Evolutionary conservation across 2,329 filamentous ascomycete genomes (phyloP).

Genomic region (Leptodontidium sp.): DNA sequence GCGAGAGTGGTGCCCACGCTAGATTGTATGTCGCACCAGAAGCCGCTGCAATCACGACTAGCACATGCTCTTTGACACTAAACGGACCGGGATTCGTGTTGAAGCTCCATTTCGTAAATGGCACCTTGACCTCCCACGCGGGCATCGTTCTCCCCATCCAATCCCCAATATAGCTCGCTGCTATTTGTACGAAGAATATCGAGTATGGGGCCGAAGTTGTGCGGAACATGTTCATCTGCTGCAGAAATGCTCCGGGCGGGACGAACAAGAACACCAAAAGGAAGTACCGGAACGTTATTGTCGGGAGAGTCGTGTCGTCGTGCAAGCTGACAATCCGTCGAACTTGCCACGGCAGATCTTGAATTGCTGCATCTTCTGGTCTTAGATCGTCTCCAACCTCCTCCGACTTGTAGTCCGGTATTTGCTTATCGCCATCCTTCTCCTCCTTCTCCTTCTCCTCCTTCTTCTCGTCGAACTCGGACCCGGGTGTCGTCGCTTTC

Average conservation of each 20-base stretch:
- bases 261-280: conserved; percentile 63
- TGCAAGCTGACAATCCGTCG: conserved; percentile 64
- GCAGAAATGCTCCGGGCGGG: conserved; percentile 64
- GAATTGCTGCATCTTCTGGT: conserved; percentile 58
- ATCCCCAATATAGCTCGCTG: conserved; percentile 57
- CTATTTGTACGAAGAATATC: conserved; percentile 66
- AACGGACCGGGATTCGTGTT: conserved; percentile 45
- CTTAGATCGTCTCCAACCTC: conserved; percentile 19
- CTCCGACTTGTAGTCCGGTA: conserved; percentile 16
- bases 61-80: conserved; percentile 44
- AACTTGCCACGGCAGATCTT: conserved; percentile 62
- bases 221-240: conserved; percentile 62
- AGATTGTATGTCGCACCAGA: conserved; percentile 61
- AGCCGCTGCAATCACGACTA: conserved; percentile 56
- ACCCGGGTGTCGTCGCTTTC: background rate
- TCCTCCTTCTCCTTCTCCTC: conserved; percentile 20
- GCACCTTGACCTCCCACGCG: conserved; percentile 54
- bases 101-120: conserved; percentile 52
- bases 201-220: conserved; percentile 63
- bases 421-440: background rate
- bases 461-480: conserved; percentile 20
- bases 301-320: conserved; percentile 63
- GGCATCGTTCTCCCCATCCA: conserved; percentile 54
- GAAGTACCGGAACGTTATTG: conserved; percentile 68
- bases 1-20: conserved; percentile 59